Percentiles rank a stretch among this genome's conserved stretches.
Evolutionary conservation across 495 filamentous ascomycete species (phyloP).

Genomic region (Xylaria grammica): DNA sequence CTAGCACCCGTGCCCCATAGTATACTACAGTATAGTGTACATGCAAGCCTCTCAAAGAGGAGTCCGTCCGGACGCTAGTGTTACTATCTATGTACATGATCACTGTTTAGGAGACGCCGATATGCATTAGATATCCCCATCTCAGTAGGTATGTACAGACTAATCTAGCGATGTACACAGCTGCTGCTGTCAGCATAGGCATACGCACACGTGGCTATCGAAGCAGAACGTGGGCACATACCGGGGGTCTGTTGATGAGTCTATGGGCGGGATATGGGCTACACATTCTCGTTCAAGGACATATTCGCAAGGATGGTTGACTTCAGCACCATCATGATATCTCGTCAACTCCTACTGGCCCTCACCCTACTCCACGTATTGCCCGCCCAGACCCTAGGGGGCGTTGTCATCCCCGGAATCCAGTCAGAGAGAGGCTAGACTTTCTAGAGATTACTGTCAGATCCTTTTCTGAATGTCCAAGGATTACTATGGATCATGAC

Average conservation of each 20-base stretch:
- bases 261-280: background rate
- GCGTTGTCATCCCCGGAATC: conserved; percentile 19
- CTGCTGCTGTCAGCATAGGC: conserved; percentile 7
- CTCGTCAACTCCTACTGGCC: conserved; percentile 18
- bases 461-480: conserved; percentile 15
- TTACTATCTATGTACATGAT: conserved; percentile 12
- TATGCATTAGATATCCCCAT: conserved; percentile 15
- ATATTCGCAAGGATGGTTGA: conserved; percentile 8
- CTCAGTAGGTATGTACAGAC: conserved; percentile 10
- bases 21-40: too few relatives aligned
- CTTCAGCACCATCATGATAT: background rate
- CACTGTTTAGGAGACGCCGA: conserved; percentile 11
- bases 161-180: background rate
- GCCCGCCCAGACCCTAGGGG: conserved; percentile 12
- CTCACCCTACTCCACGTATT: conserved; percentile 14
- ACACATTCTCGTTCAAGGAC: background rate
- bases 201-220: conserved; percentile 13
- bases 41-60: too few relatives aligned
- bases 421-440: conserved; percentile 24
- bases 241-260: conserved; percentile 10
- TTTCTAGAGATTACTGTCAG: conserved; percentile 23
- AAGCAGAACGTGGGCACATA: conserved; percentile 17
- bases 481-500: conserved; percentile 24
- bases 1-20: background rate
- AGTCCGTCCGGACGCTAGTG: too few relatives aligned